Evolutionary conservation across 306 rosid genomes (phyloP).

Genomic region (Pterocarpus santalinus): DNA sequence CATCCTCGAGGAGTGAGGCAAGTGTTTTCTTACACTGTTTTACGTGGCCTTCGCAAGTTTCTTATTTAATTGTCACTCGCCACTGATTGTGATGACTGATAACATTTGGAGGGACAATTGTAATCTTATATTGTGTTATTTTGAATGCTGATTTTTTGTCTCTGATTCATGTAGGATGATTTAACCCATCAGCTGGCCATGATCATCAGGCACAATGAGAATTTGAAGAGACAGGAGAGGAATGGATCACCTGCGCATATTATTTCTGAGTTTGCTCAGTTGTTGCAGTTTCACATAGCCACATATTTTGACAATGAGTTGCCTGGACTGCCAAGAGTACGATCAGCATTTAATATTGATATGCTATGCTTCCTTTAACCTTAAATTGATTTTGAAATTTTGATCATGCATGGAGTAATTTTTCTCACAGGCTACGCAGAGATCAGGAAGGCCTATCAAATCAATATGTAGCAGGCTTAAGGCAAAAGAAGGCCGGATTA

Average conservation of each 20-base stretch:
- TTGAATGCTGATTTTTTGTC: slow-evolving; percentile 35
- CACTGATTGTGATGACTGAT: background rate
- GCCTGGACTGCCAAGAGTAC: slow-evolving; percentile 98
- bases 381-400: background rate
- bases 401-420: slow-evolving; percentile 11
- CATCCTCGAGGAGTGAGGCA: slow-evolving; percentile 99
- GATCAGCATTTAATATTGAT: slow-evolving; percentile 40
- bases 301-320: slow-evolving; percentile 96
- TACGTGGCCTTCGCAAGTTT: slow-evolving; percentile 17
- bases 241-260: slow-evolving; percentile 98
- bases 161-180: slow-evolving; percentile 75
- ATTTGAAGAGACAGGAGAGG: slow-evolving; percentile 91
- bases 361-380: slow-evolving; percentile 18
- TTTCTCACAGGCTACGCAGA: slow-evolving; percentile 83
- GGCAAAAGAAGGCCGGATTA: slow-evolving; percentile 98
- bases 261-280: slow-evolving; percentile 95
- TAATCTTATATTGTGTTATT: background rate
- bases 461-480: slow-evolving; percentile 99
- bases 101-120: slow-evolving; percentile 1
- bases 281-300: slow-evolving; percentile 96
- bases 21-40: slow-evolving; percentile 40
- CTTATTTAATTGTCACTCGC: slow-evolving; percentile 36
- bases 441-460: slow-evolving; percentile 98
- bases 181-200: slow-evolving; percentile 97
- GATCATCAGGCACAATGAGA: slow-evolving; percentile 97